These are phyloP conservation scores for Knufia fluminis DNA, from an alignment of 2,329 filamentous ascomycete species.

Conservation along the genomic window DNA sequence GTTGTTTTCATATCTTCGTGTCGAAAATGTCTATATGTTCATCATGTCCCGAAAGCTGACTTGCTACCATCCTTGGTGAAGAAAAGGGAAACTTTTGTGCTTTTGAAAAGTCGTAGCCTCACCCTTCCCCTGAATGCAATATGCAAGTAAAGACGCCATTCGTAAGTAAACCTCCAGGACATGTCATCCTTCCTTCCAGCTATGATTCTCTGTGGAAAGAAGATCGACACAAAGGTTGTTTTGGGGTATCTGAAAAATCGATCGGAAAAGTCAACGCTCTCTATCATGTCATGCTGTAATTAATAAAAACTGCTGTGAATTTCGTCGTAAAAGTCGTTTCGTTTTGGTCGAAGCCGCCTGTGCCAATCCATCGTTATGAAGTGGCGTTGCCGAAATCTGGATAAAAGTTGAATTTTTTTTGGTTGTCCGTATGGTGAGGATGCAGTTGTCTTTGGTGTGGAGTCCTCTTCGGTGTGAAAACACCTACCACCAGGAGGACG, in stretches of 20 bases:
- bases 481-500: conserved; percentile 45
- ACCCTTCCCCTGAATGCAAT: conserved; percentile 1
- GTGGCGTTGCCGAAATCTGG: conserved; percentile 26
- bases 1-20: conserved; percentile 20
- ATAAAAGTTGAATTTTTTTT: conserved; percentile 25
- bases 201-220: conserved; percentile 18
- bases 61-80: conserved; percentile 12
- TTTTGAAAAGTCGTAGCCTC: conserved; percentile 10
- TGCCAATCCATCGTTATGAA: conserved; percentile 28
- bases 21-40: conserved; percentile 23
- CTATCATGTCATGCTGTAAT: conserved; percentile 41
- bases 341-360: conserved; percentile 25
- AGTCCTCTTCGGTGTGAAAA: too few relatives aligned
- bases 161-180: conserved; percentile 14
- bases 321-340: conserved; percentile 18
- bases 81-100: conserved; percentile 22
- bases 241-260: conserved; percentile 41
- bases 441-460: conserved; percentile 34
- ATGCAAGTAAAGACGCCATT: conserved; percentile 10
- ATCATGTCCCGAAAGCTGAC: conserved; percentile 19
- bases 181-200: conserved; percentile 22
- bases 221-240: conserved; percentile 31
- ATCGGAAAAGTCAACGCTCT: conserved; percentile 42
- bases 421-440: conserved; percentile 31
- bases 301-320: conserved; percentile 23